These are phyloP conservation scores for Penicillium maclennaniae DNA, from an alignment of 495 filamentous ascomycete genomes.

Conservation along the genomic window DNA sequence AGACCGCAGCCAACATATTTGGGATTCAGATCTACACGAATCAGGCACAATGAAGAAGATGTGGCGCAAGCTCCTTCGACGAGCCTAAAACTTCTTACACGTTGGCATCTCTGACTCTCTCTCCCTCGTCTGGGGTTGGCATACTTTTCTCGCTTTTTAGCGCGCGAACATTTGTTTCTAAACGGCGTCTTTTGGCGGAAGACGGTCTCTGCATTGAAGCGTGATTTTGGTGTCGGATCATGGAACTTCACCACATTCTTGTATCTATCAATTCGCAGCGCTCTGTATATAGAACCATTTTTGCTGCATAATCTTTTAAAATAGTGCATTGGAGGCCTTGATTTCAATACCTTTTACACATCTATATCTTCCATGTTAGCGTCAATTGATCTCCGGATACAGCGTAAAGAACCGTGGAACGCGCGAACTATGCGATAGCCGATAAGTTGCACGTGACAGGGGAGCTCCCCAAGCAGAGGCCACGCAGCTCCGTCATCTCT, in stretches of 20 bases:
- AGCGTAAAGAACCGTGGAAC: conserved; percentile 4
- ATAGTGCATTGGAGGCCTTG: not conserved
- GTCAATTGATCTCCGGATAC: not conserved
- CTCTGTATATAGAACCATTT: conserved; percentile 16
- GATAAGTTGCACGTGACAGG: conserved; percentile 35
- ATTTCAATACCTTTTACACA: not conserved
- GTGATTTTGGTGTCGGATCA: conserved; percentile 4
- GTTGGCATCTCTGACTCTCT: conserved; percentile 1
- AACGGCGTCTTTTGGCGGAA: not conserved
- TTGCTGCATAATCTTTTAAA: conserved; percentile 1
- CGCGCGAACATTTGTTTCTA: conserved; percentile 9
- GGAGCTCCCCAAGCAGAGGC: conserved; percentile 29
- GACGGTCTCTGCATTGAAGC: conserved; percentile 11
- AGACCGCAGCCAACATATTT: conserved; percentile 42
- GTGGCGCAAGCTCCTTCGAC: conserved; percentile 46
- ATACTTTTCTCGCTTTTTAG: conserved; percentile 13
- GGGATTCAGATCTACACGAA: conserved; percentile 42
- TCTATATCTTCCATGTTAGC: not conserved
- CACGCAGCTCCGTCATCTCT: conserved; percentile 29
- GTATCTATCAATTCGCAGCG: conserved; percentile 13
- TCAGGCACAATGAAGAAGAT: conserved; percentile 50
- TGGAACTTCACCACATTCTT: not conserved
- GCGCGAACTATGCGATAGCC: conserved; percentile 5
- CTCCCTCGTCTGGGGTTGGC: not conserved
- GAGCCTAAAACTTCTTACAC: conserved; percentile 23